Evolutionary conservation across 1,139 yeast species (phyloP).

Genomic region (Yamadazyma triangularis): DNA sequence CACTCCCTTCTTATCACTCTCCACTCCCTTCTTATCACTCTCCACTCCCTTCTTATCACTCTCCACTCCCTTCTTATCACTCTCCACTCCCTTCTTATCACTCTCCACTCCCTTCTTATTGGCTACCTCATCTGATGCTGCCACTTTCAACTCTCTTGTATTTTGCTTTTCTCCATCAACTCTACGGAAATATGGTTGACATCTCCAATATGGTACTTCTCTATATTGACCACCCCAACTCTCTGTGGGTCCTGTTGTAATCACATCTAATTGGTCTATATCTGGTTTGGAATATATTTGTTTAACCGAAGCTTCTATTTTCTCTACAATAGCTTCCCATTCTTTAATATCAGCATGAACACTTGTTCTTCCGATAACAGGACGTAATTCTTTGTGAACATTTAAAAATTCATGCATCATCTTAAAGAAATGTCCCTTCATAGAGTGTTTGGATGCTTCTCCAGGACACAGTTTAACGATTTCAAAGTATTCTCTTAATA

Average conservation of each 20-base stretch:
- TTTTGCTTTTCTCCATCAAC: slow-evolving; percentile 64
- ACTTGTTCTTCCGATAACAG: slow-evolving; percentile 57
- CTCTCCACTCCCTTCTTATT: slow-evolving; percentile 6
- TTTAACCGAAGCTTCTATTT: slow-evolving; percentile 63
- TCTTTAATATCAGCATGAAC: slow-evolving; percentile 46
- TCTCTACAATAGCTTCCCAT: slow-evolving; percentile 66
- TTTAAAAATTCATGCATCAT: slow-evolving; percentile 74
- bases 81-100: too few species aligned
- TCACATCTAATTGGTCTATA: slow-evolving; percentile 45
- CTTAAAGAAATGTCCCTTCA: slow-evolving; percentile 93
- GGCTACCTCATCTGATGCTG: slow-evolving; percentile 22
- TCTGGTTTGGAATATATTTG: slow-evolving; percentile 45
- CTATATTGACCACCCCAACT: slow-evolving; percentile 80
- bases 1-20: too few species aligned
- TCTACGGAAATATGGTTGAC: slow-evolving; percentile 91
- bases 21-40: too few species aligned
- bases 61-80: too few species aligned
- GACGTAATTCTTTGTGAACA: slow-evolving; percentile 71
- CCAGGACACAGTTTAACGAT: slow-evolving; percentile 66
- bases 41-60: too few species aligned
- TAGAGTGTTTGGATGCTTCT: slow-evolving; percentile 68
- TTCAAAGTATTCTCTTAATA: slow-evolving; percentile 84
- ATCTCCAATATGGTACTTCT: slow-evolving; percentile 91
- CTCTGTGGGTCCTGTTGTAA: slow-evolving; percentile 51
- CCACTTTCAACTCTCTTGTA: slow-evolving; percentile 36